A percentile compares a stretch with the other conserved stretches of the same genome.
These are phyloP conservation scores for Pelagophyceae sp. DNA, from an alignment of 352 stramenopile genomes.

Conservation along the genomic window DNA sequence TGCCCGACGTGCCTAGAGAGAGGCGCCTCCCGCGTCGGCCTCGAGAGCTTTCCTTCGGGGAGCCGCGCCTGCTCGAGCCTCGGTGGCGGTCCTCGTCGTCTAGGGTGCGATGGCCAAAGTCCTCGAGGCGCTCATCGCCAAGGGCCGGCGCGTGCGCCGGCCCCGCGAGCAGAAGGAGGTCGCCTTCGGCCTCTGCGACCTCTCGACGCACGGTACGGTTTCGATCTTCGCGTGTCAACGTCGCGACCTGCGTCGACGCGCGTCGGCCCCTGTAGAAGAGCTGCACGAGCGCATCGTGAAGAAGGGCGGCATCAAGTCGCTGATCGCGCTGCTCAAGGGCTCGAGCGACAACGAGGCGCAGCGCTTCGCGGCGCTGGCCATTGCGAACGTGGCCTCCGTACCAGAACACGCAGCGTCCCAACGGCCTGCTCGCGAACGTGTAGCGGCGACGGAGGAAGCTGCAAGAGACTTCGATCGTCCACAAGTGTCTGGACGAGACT, in stretches of 20 bases:
- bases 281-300: constrained; percentile 83
- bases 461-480: too few relatives aligned
- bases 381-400: constrained; percentile 90
- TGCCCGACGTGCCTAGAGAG: too few relatives aligned
- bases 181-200: constrained; percentile 85
- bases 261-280: constrained; percentile 40
- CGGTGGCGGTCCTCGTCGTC: background rate
- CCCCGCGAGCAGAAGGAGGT: constrained; percentile 89
- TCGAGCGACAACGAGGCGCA: constrained; percentile 82
- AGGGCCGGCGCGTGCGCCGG: constrained; percentile 81
- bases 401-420: too few relatives aligned
- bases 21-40: too few relatives aligned
- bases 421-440: too few relatives aligned
- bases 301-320: constrained; percentile 82
- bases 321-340: constrained; percentile 76
- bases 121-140: constrained; percentile 86
- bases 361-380: constrained; percentile 78
- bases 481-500: background rate
- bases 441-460: too few relatives aligned
- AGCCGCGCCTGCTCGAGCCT: too few relatives aligned
- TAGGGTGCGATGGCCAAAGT: constrained; percentile 68
- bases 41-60: too few relatives aligned
- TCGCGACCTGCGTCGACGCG: too few relatives aligned
- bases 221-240: background rate
- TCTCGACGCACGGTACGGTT: constrained; percentile 69